Evolutionary conservation across 148 eudicot genomes (phyloP).

Genomic region (Pouteria glomerata): DNA sequence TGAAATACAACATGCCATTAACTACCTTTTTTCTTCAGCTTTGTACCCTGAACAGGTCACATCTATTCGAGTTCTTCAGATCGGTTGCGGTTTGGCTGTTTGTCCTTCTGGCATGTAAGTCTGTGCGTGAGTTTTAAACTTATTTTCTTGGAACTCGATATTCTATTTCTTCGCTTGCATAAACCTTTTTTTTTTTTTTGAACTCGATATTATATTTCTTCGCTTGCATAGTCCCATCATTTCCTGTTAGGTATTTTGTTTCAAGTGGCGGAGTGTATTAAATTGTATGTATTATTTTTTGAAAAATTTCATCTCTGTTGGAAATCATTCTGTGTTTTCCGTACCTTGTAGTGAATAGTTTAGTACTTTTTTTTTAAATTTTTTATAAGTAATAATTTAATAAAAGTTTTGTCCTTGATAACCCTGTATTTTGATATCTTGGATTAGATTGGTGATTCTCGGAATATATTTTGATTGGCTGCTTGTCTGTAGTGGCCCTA

Average conservation of each 20-base stretch:
- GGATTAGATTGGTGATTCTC: no score
- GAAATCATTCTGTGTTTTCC: not conserved
- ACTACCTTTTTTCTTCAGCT: conserved; percentile 43
- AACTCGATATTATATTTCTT: not conserved
- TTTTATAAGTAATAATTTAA: not conserved
- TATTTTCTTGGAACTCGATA: no score
- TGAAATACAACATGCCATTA: conserved; percentile 9
- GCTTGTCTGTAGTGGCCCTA: not conserved
- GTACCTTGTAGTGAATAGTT: not conserved
- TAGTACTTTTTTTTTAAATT: not conserved
- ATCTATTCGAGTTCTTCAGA: conserved; percentile 67
- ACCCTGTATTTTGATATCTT: not conserved
- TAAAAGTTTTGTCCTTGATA: not conserved
- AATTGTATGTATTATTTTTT: no score
- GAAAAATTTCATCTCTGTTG: no score
- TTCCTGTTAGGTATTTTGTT: no score
- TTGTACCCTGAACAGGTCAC: conserved; percentile 69
- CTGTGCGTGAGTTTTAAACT: no score
- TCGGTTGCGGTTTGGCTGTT: conserved; percentile 61
- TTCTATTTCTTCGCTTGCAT: not conserved
- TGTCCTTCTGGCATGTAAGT: conserved; percentile 84
- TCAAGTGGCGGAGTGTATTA: no score
- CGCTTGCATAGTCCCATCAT: not conserved
- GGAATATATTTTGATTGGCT: not conserved
- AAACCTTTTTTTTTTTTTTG: not conserved